Base-by-base conservation (phyloP, 192 early-diverging fungal genomes). In the Dissophora ornata region DNA sequence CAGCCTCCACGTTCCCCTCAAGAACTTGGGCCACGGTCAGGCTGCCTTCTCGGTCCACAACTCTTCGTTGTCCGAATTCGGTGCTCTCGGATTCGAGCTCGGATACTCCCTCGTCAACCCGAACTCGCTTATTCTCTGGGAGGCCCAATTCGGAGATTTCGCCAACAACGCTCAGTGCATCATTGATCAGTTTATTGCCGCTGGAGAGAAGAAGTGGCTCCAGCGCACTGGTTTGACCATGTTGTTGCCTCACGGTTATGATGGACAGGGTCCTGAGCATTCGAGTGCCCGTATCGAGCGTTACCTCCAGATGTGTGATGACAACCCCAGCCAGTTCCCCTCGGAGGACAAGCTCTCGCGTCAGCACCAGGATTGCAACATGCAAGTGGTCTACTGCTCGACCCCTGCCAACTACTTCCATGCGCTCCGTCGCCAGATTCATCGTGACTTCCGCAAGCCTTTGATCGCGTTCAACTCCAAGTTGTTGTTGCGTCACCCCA, bases 121-220 rank as follows among this genome's bases (percentile, higher is more conserved):
- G 41, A 93, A 97, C 82, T 86, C 96, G 49, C 88, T 98, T 45
- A 88, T 98, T 33, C 85, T 97, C 67, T 99, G 96, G 96, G 97
- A 99, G 82, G 97, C 95, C 12, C 96, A 99, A 86, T 98, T 99
- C 69, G 97, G 97, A 62, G 96, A 99, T 82, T 97, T 99, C 80
- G 92, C 92, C 80, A 99, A 99, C 87, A 94, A 85, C 62, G 95
- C 97, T 21, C 97, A 99, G 85, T 90, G 90, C 82, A 98, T 99
- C 61, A 94, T 99, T 81, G 97, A 99, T 82, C 97, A 99, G 82
- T 99, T 96, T 75, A 93, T 99, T 38, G 89, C 90, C 5, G 88
- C 94, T 40, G 97, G 96, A 66, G 97, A 99, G 84, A 93, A 96
- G 78, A 99, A 99, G 83, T 99, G 97, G 97, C 84, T 97, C 60